These are phyloP conservation scores for Parasarocladium wereldwijsianum DNA, from an alignment of 2,329 filamentous ascomycete genomes.

Conservation along the genomic window DNA sequence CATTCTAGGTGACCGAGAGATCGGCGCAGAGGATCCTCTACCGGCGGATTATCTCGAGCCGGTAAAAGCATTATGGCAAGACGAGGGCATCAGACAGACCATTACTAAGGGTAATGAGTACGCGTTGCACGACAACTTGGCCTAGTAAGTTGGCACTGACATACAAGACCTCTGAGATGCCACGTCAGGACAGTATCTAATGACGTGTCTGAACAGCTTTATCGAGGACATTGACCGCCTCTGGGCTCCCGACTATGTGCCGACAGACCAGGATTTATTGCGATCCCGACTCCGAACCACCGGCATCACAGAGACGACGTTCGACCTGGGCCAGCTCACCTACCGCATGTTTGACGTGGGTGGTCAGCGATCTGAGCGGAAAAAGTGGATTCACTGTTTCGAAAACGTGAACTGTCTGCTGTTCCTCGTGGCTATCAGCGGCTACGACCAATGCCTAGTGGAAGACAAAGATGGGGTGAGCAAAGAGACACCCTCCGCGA, in stretches of 20 bases:
- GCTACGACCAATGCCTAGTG: slow-evolving; percentile 90
- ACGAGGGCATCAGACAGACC: slow-evolving; percentile 71
- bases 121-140: slow-evolving; percentile 86
- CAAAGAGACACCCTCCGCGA: slow-evolving; percentile 9
- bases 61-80: slow-evolving; percentile 72
- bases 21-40: slow-evolving; percentile 68
- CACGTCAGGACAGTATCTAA: slow-evolving; percentile 7
- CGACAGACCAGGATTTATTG: slow-evolving; percentile 87
- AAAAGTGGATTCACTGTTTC: slow-evolving; percentile 97
- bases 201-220: slow-evolving; percentile 50
- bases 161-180: not conserved
- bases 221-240: slow-evolving; percentile 65
- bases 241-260: slow-evolving; percentile 66
- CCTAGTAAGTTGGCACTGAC: slow-evolving; percentile 51
- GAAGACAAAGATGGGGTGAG: slow-evolving; percentile 92
- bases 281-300: slow-evolving; percentile 83
- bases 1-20: slow-evolving; percentile 67
- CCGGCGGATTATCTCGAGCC: slow-evolving; percentile 65
- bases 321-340: slow-evolving; percentile 80
- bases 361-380: slow-evolving; percentile 80
- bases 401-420: slow-evolving; percentile 86
- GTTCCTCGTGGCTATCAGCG: slow-evolving; percentile 89
- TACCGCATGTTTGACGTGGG: slow-evolving; percentile 97
- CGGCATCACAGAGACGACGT: slow-evolving; percentile 89
- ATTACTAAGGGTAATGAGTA: slow-evolving; percentile 93